Conservation (phyloP, 2,329 filamentous ascomycete genomes). For the Coleophoma cylindrospora region DNA sequence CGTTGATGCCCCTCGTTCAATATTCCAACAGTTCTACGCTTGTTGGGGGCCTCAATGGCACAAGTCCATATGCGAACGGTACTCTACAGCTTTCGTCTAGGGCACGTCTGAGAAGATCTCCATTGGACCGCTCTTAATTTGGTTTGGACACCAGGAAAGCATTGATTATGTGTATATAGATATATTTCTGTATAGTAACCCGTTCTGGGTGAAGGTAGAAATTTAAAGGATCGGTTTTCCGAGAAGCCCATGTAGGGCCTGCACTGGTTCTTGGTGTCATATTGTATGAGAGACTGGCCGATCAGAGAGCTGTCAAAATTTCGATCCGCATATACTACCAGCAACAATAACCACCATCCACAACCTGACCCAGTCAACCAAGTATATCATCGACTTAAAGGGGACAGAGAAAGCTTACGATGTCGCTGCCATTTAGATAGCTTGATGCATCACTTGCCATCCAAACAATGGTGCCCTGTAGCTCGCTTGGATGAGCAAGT, state of each 20-base stretch:
- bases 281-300: no score
- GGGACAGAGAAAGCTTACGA: constrained; percentile 10
- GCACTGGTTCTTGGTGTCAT: no score
- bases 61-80: not conserved
- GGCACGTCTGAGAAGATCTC: no score
- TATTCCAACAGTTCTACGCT: not conserved
- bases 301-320: no score
- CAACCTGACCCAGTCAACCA: constrained; percentile 8
- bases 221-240: no score
- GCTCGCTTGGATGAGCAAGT: constrained; percentile 31
- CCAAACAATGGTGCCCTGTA: constrained; percentile 28
- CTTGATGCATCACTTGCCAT: constrained; percentile 22
- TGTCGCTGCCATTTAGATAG: constrained; percentile 18
- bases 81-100: not conserved
- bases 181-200: no score
- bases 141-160: no score
- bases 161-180: no score
- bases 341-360: constrained; percentile 17
- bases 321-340: constrained; percentile 1
- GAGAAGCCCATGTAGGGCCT: no score
- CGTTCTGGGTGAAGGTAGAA: no score
- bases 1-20: constrained; percentile 4
- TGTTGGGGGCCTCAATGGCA: not conserved
- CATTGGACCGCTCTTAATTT: no score
- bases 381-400: not conserved